These are phyloP conservation scores for Cladosporium oxysporum DNA, from an alignment of 2,329 filamentous ascomycete species.

Conservation along the genomic window DNA sequence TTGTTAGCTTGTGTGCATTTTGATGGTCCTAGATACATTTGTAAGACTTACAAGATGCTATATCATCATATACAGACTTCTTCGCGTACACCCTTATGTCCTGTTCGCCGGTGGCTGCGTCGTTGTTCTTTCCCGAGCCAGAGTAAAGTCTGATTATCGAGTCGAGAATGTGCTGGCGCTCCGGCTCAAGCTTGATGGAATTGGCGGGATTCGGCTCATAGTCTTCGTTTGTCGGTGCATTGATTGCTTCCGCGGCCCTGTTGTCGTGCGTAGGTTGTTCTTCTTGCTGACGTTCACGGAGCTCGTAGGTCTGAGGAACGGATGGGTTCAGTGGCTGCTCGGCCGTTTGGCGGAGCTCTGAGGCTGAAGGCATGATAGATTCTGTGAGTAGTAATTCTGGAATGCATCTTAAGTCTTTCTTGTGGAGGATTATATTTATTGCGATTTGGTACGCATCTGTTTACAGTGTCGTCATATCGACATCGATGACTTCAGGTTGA, in stretches of 20 bases:
- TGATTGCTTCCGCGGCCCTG: slow-evolving; percentile 20
- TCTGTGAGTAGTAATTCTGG: neutral
- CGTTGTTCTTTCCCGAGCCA: slow-evolving; percentile 48
- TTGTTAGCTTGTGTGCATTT: neutral
- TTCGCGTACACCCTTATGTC: slow-evolving; percentile 54
- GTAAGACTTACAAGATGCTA: slow-evolving; percentile 33
- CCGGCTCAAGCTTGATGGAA: slow-evolving; percentile 38
- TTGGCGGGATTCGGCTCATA: slow-evolving; percentile 45
- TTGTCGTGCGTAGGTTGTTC: slow-evolving; percentile 17
- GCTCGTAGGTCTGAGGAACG: slow-evolving; percentile 21
- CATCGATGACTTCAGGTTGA: slow-evolving; percentile 12
- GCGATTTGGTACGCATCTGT: neutral
- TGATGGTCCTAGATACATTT: neutral
- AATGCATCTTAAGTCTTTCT: neutral
- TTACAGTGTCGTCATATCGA: slow-evolving; percentile 14
- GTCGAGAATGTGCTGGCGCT: slow-evolving; percentile 45
- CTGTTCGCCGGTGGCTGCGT: slow-evolving; percentile 12
- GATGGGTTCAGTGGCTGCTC: slow-evolving; percentile 15
- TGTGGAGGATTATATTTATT: neutral
- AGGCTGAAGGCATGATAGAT: slow-evolving; percentile 17
- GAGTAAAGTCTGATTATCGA: slow-evolving; percentile 49
- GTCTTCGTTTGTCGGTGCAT: slow-evolving; percentile 39
- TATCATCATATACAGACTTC: slow-evolving; percentile 51
- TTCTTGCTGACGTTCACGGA: slow-evolving; percentile 18
- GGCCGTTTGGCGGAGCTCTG: slow-evolving; percentile 15